phyloP scores from a whole-genome alignment of 768 basidiomycete species.

The Lactarius quietus region DNA sequence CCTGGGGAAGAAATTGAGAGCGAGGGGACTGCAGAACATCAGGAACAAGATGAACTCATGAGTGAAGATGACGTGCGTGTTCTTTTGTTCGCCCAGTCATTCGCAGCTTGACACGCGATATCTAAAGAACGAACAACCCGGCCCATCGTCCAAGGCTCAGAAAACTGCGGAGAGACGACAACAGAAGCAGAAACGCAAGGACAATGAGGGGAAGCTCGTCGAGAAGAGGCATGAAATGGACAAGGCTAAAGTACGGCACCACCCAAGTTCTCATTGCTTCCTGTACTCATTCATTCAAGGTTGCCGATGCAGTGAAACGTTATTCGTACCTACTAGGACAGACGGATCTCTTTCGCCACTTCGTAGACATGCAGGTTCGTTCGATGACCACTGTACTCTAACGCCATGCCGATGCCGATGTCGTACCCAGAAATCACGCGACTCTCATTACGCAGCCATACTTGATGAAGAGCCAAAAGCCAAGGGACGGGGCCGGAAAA shows the following conservation, averaged over 20 bases:
- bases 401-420: background rate
- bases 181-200: conserved; percentile 57
- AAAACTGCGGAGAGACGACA: conserved; percentile 39
- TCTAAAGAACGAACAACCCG: conserved; percentile 40
- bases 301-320: conserved; percentile 91
- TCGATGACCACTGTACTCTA: background rate
- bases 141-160: conserved; percentile 36
- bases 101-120: conserved; percentile 35
- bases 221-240: conserved; percentile 80
- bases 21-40: conserved; percentile 51
- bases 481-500: conserved; percentile 83
- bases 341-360: conserved; percentile 97
- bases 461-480: conserved; percentile 84
- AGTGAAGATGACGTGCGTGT: conserved; percentile 42
- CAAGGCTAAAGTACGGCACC: conserved; percentile 68
- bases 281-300: conserved; percentile 42
- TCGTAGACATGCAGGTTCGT: conserved; percentile 90
- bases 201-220: conserved; percentile 64
- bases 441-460: conserved; percentile 89
- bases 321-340: conserved; percentile 98
- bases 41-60: conserved; percentile 57
- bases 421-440: conserved; percentile 59
- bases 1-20: conserved; percentile 73
- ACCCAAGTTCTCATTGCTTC: background rate
- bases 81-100: background rate